These are phyloP conservation scores for Volvox carteri DNA, from an alignment of 163 green algal species.

Conservation along the genomic window DNA sequence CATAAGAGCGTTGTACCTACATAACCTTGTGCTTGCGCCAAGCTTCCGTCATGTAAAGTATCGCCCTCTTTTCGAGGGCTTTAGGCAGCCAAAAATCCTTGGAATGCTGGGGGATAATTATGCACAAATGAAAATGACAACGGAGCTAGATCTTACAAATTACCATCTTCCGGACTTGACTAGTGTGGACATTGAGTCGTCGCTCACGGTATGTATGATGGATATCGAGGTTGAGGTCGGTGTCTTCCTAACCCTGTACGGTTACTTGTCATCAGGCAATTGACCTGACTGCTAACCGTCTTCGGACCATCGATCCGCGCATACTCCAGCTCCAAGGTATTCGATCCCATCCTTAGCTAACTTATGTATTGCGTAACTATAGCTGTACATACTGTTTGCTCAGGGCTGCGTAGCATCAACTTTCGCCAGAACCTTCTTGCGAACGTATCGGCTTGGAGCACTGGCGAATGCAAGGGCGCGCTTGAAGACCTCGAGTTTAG, in stretches of 20 bases:
- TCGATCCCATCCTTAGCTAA: no score
- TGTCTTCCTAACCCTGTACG: background rate
- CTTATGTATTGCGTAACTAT: no score
- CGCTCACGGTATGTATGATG: constrained; percentile 67
- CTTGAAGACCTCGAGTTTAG: constrained; percentile 88
- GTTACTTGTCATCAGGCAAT: constrained; percentile 71
- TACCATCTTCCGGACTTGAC: constrained; percentile 77
- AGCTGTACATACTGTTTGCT: background rate
- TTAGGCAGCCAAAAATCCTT: no score
- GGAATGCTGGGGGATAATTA: no score
- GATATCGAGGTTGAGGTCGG: background rate
- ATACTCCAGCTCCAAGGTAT: constrained; percentile 81
- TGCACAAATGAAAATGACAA: constrained; percentile 30
- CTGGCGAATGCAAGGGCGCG: constrained; percentile 55
- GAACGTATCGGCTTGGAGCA: constrained; percentile 61
- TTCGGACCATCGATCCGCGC: constrained; percentile 79
- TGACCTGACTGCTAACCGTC: constrained; percentile 90
- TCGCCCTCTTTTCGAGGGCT: no score
- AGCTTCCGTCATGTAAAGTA: no score
- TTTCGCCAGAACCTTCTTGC: constrained; percentile 91
- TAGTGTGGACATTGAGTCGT: constrained; percentile 65
- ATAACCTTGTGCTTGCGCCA: no score
- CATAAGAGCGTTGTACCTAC: no score
- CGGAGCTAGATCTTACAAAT: constrained; percentile 88
- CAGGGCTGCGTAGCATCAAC: constrained; percentile 80